Conservation (phyloP, 139 green algal species). For the Chlorella sp. region DNA sequence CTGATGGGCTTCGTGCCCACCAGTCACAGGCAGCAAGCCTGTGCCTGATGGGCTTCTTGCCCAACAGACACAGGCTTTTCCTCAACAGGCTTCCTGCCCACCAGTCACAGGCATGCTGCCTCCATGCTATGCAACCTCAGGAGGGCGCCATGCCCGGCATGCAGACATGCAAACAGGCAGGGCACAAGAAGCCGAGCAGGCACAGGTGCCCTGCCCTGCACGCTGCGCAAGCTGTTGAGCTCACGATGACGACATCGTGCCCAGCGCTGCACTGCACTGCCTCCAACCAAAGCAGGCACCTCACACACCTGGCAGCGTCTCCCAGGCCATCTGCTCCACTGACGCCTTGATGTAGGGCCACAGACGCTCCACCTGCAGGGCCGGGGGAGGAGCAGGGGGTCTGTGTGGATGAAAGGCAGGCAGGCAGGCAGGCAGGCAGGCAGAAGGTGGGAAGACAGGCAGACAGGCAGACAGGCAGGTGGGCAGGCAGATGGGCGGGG, state of each 20-base stretch:
- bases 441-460: too few relatives aligned
- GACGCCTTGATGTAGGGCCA: slow-evolving; percentile 32
- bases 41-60: too few relatives aligned
- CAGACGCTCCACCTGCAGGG: slow-evolving; percentile 12
- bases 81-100: not conserved
- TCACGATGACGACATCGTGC: too few relatives aligned
- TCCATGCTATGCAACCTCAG: not conserved
- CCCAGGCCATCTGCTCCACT: slow-evolving; percentile 7
- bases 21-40: too few relatives aligned
- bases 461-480: not conserved
- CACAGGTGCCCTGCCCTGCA: too few relatives aligned
- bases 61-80: too few relatives aligned
- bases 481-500: not conserved
- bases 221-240: too few relatives aligned
- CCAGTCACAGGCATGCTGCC: not conserved
- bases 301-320: slow-evolving; percentile 17
- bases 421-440: not conserved
- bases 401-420: not conserved
- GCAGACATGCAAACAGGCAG: too few relatives aligned
- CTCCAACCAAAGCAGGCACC: not conserved
- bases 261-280: not conserved
- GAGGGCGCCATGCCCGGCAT: too few relatives aligned
- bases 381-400: not conserved
- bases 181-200: too few relatives aligned
- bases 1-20: too few relatives aligned